Evolutionary conservation across 768 basidiomycete species (phyloP), one percentile per base, ranked within the genome.

Genomic region (Rubroboletus satanas): DNA sequence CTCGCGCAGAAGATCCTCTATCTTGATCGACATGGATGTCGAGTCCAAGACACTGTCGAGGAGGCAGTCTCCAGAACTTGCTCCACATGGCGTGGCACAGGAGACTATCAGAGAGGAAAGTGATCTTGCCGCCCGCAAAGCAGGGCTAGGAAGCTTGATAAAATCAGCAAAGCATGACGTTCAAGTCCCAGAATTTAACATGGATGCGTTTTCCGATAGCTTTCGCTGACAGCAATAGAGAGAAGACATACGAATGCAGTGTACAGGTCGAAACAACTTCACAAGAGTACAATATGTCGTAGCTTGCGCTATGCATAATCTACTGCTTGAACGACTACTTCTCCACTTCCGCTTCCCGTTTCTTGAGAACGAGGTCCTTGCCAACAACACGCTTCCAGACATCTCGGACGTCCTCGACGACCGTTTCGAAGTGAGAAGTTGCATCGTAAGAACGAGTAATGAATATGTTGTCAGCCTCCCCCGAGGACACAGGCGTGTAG

Each of bases 361-460:
- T 92, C 85, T 90, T 93, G 63, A 96, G 81, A 51, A 87, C 89
- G 49, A 96, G 79, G 47, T 87, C 84, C 46, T 76, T 77, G 47
- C 90, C 93, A 4, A 80, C 78, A 50, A 96, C 84, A 51, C 95
- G 81, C 77, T 88, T 85, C 93, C 93, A 99, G 39, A 98, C 92
- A 72, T 98, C 90, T 57, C 89, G 87, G 36, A 99, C 97, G 56
- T 99, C 96, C 49, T 98, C 93, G 26, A 96, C 93, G 45, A 98
- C 95, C 28, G 93, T 97, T 79, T 99, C 97, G 71, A 99, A 98
- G 76, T 99, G 97, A 29, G 92, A 94, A 11, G 97, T 98, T 8
- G 97, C 96, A 69, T 99, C 97, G 74, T 98, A 99, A 15, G 94
- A 97, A 52, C 88, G 88, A 51, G 97, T 99, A 75, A 99, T 86